Evolutionary conservation across 1,139 yeast genomes (phyloP).

Genomic region (Blastobotrys raffinosifermentans): DNA sequence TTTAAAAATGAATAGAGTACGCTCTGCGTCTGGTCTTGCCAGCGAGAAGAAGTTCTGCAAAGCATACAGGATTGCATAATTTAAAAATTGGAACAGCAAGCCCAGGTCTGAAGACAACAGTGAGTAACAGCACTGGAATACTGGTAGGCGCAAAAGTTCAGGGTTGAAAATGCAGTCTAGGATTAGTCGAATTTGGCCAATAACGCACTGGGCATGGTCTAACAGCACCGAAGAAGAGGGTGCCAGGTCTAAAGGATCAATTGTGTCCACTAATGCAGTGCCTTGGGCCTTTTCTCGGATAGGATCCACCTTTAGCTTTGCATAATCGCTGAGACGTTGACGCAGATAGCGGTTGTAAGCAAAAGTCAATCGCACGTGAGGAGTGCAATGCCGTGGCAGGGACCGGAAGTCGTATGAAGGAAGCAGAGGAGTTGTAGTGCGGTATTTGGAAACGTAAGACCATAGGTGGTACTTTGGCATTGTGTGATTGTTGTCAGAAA

Average conservation of each 20-base stretch:
- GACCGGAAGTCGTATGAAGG: conserved; percentile 14
- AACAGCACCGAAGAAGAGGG: conserved; percentile 16
- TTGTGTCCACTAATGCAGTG: conserved; percentile 17
- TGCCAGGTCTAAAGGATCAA: conserved; percentile 3
- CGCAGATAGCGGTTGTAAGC: conserved; percentile 23
- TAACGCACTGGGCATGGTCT: conserved; percentile 21
- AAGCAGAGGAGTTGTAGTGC: conserved; percentile 8
- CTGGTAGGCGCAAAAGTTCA: conserved; percentile 16
- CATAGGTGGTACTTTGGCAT: conserved; percentile 11
- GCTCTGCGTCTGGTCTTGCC: conserved; percentile 22
- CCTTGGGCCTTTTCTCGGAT: conserved; percentile 20
- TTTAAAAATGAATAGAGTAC: conserved; percentile 24
- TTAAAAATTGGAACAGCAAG: conserved; percentile 21
- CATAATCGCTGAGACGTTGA: conserved; percentile 20
- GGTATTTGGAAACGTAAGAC: conserved; percentile 7
- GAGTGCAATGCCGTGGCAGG: conserved; percentile 10
- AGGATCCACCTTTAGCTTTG: conserved; percentile 18
- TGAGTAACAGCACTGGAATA: conserved; percentile 19
- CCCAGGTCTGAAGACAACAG: conserved; percentile 23
- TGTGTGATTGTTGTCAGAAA: conserved; percentile 16
- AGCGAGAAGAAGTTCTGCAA: conserved; percentile 23
- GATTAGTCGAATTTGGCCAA: conserved; percentile 20
- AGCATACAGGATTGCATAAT: conserved; percentile 20
- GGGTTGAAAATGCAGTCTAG: conserved; percentile 23
- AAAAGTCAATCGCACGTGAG: conserved; percentile 15